Base-by-base conservation (phyloP, 208 protist species). In the Endotrypanum monterogeii region DNA sequence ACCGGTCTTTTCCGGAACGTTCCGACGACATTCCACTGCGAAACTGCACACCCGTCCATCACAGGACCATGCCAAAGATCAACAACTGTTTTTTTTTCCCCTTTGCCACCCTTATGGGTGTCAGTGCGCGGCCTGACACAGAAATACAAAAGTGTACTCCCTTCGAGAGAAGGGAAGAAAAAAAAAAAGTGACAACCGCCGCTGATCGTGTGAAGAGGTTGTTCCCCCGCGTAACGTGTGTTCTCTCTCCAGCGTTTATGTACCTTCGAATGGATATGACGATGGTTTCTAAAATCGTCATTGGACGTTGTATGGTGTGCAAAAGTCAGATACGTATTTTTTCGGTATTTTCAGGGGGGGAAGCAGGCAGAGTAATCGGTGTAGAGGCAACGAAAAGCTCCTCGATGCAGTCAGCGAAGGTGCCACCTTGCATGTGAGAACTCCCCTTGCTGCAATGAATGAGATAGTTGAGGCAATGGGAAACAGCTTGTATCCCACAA, bases 1-100 rank as follows among this genome's bases (percentile, higher is more conserved):
- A 85, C 67, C 3, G 83, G 66, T 28, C 82, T 67, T 56, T 80
- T 78, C 16, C 73, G 76, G 51, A 83, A 85, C 3, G 66, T 82
- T 44, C 79, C 86, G 32, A 90, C 86, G 6, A 86, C 71, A 65
- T 52, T 75, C 86, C 83, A 86, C 32, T 89, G 65, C 23, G 71
- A 62, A 20, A 76, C 74, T 30, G 69, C 32, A 44, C 57, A 50
- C 14, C 51, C 61, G 23, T 80, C 76, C 76, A 80, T 80, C 20
- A 8, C 25, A 54, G 68, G 7, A 60, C 20, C 68, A 39, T 51
- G 41, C 50, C 44, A 32, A 14, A 2, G 25, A 50, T 68, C 12
- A 25, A 25, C 4, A 39, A 25, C 12, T 39, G 28, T 54, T 44
- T 68, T 11, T n/a, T 54, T 35, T 35, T 44, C 23, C 41, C 25